Conservation (phyloP, 2,329 filamentous ascomycete species). For the Sarocladium strictum region DNA sequence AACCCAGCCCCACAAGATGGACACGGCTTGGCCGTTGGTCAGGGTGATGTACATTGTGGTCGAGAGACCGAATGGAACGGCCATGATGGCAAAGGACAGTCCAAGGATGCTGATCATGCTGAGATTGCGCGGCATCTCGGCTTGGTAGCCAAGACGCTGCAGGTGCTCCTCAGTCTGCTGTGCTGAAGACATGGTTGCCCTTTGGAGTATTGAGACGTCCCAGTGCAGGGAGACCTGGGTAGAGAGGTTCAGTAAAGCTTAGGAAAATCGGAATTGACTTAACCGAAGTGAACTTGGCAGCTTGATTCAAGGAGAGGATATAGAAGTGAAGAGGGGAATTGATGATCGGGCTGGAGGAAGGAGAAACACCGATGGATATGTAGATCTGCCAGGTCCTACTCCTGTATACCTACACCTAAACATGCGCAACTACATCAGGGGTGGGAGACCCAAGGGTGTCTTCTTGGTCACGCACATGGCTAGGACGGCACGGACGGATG, state of each 20-base stretch:
- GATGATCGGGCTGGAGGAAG: no score
- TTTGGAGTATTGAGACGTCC: background rate
- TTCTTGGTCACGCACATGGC: background rate
- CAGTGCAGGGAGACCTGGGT: background rate
- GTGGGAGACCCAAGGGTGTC: background rate
- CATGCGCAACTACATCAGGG: background rate
- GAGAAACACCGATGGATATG: background rate
- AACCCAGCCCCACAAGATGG: slow-evolving; percentile 65
- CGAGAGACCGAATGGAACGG: slow-evolving; percentile 42
- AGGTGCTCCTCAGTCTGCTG: slow-evolving; percentile 16
- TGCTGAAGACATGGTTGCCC: background rate
- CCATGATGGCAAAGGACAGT: slow-evolving; percentile 43
- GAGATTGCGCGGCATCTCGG: slow-evolving; percentile 43
- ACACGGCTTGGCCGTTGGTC: slow-evolving; percentile 63
- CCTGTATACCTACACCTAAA: no score
- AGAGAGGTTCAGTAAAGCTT: background rate
- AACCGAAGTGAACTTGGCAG: no score
- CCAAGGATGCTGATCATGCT: slow-evolving; percentile 41
- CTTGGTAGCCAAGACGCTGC: slow-evolving; percentile 41
- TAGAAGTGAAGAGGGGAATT: no score
- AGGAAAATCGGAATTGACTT: background rate
- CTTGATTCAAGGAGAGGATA: no score
- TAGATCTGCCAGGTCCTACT: no score
- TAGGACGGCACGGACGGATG: background rate
- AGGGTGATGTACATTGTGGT: slow-evolving; percentile 47